Evolutionary conservation across 768 basidiomycete genomes (phyloP).

Genomic region (Psilocybe sp.): DNA sequence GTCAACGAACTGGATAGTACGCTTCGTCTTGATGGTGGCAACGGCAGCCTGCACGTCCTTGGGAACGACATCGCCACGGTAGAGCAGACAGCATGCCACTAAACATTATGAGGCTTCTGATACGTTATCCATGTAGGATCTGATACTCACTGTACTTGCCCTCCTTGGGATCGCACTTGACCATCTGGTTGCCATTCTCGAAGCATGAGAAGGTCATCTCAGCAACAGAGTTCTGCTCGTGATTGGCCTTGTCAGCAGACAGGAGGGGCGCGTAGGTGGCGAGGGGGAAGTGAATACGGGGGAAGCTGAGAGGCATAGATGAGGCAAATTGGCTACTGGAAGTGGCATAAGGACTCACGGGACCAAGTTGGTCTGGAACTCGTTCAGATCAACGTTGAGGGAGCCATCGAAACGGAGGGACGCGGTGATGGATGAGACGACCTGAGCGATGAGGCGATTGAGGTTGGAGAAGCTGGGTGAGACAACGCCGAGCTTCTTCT

Average conservation of each 20-base stretch:
- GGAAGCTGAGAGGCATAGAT: conserved; percentile 60
- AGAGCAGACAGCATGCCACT: conserved; percentile 92
- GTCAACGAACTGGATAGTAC: conserved; percentile 97
- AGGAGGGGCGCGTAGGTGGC: conserved; percentile 95
- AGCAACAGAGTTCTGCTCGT: conserved; percentile 95
- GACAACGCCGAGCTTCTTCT: conserved; percentile 83
- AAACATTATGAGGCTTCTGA: conserved; percentile 8
- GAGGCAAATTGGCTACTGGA: background rate
- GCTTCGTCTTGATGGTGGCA: conserved; percentile 93
- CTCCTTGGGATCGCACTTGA: conserved; percentile 90
- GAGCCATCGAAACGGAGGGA: conserved; percentile 97
- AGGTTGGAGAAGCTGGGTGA: conserved; percentile 91
- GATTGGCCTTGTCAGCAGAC: conserved; percentile 92
- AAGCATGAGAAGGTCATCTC: conserved; percentile 99
- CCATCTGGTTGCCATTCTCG: conserved; percentile 97
- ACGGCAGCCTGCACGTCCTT: conserved; percentile 95
- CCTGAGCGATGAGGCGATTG: conserved; percentile 96
- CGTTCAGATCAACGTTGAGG: conserved; percentile 94
- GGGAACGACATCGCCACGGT: conserved; percentile 95
- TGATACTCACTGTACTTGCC: conserved; percentile 90
- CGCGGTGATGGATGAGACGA: conserved; percentile 96
- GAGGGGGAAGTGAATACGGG: conserved; percentile 97
- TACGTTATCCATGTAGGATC: background rate
- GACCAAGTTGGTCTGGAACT: conserved; percentile 98
- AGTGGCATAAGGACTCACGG: conserved; percentile 56